phyloP scores from a whole-genome alignment of 495 filamentous ascomycete species.

The Penicillium taxi region DNA sequence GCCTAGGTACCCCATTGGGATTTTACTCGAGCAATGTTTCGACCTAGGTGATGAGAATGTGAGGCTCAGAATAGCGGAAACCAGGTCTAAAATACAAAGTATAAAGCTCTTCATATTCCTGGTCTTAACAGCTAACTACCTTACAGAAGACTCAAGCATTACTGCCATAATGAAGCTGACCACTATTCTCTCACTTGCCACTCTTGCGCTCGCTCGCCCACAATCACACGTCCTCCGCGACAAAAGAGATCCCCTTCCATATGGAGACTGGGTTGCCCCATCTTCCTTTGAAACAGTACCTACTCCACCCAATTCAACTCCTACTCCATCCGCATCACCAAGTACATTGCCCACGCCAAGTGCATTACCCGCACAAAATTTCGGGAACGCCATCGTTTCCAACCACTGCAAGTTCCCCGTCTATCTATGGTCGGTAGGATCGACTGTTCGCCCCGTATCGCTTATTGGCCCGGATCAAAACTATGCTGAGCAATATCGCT shows the following conservation, averaged over 20 bases:
- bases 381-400: slow-evolving; percentile 41
- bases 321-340: too few species aligned
- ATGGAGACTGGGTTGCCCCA: not conserved
- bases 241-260: not conserved
- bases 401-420: slow-evolving; percentile 43
- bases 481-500: slow-evolving; percentile 37
- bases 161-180: too few species aligned
- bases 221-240: not conserved
- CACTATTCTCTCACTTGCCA: not conserved
- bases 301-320: not conserved
- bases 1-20: too few species aligned
- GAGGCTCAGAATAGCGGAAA: too few species aligned
- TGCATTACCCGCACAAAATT: too few species aligned
- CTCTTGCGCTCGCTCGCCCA: not conserved
- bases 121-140: too few species aligned
- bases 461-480: slow-evolving; percentile 13
- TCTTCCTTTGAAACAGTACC: not conserved
- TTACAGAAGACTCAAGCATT: too few species aligned
- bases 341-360: too few species aligned
- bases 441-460: slow-evolving; percentile 21
- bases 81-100: too few species aligned
- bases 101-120: too few species aligned
- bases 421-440: slow-evolving; percentile 50
- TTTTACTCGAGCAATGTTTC: too few species aligned
- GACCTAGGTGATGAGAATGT: too few species aligned